phyloP scores from a whole-genome alignment of 371 early-diverging fungal genomes.

The Rhizopus arrhizus region DNA sequence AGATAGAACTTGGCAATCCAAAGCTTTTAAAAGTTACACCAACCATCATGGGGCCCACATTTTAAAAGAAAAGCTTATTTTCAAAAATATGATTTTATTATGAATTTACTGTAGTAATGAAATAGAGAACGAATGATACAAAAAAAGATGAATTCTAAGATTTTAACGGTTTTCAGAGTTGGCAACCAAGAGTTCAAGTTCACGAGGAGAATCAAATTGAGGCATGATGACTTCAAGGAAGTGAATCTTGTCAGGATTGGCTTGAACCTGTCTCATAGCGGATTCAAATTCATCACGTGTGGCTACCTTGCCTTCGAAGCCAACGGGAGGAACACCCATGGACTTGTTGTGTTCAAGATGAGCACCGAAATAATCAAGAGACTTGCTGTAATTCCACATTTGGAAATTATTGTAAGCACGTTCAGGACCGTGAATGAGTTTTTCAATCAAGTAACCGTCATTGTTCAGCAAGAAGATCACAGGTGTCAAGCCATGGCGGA shows the following conservation, averaged over 20 bases:
- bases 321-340: conserved; percentile 20
- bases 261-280: conserved; percentile 25
- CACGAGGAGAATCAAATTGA: conserved; percentile 39
- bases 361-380: conserved; percentile 47
- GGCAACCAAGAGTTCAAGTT: conserved; percentile 29
- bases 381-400: conserved; percentile 51
- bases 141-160: too few species aligned
- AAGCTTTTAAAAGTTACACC: too few species aligned
- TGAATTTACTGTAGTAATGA: too few species aligned
- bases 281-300: conserved; percentile 39
- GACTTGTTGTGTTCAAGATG: conserved; percentile 23
- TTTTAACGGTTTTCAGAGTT: conserved; percentile 32
- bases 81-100: too few species aligned
- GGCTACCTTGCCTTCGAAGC: conserved; percentile 26
- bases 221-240: conserved; percentile 45
- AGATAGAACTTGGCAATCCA: too few species aligned
- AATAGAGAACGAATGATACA: too few species aligned
- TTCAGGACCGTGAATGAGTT: conserved; percentile 49
- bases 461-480: conserved; percentile 57
- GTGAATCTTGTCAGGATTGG: conserved; percentile 35
- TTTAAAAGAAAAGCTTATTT: too few species aligned
- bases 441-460: conserved; percentile 57
- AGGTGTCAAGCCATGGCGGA: conserved; percentile 51
- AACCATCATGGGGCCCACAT: too few species aligned
- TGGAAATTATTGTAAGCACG: conserved; percentile 52